Conservation (phyloP, 331 rosid genomes). For the Malus hybrid region DNA sequence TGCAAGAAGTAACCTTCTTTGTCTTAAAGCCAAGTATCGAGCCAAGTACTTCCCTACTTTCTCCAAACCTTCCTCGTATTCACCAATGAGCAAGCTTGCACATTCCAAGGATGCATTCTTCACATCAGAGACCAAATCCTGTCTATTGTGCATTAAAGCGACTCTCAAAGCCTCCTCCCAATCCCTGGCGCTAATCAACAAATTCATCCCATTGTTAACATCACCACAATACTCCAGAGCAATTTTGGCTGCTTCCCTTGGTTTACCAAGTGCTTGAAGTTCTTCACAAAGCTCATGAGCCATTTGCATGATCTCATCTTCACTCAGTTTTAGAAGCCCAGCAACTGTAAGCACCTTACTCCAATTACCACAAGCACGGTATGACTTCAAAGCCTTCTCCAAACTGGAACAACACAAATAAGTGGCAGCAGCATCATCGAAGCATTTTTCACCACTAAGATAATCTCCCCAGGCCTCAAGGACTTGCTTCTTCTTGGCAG, state of each 20-base stretch:
- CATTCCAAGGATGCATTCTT: constrained; percentile 76
- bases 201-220: constrained; percentile 49
- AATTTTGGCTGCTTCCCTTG: constrained; percentile 91
- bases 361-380: constrained; percentile 79
- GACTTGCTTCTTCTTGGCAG: constrained; percentile 54
- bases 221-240: constrained; percentile 83
- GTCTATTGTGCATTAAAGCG: constrained; percentile 61
- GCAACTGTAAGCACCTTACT: constrained; percentile 78
- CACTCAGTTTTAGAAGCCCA: constrained; percentile 65
- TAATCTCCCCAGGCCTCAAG: constrained; percentile 97
- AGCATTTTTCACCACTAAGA: constrained; percentile 60
- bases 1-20: constrained; percentile 85
- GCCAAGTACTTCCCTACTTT: constrained; percentile 93
- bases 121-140: constrained; percentile 56
- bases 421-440: constrained; percentile 79
- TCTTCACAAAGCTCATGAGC: constrained; percentile 92
- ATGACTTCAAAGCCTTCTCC: constrained; percentile 82
- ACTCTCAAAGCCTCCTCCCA: constrained; percentile 96
- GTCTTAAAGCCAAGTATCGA: constrained; percentile 90
- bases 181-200: constrained; percentile 78
- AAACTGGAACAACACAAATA: constrained; percentile 70
- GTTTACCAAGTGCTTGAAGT: constrained; percentile 95
- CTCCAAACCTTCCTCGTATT: constrained; percentile 83
- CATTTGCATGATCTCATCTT: constrained; percentile 55
- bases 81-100: constrained; percentile 53